Percentiles rank a stretch among this genome's conserved stretches.
phyloP scores from a whole-genome alignment of 208 protist genomes.

The Wallacemonas sp. region DNA sequence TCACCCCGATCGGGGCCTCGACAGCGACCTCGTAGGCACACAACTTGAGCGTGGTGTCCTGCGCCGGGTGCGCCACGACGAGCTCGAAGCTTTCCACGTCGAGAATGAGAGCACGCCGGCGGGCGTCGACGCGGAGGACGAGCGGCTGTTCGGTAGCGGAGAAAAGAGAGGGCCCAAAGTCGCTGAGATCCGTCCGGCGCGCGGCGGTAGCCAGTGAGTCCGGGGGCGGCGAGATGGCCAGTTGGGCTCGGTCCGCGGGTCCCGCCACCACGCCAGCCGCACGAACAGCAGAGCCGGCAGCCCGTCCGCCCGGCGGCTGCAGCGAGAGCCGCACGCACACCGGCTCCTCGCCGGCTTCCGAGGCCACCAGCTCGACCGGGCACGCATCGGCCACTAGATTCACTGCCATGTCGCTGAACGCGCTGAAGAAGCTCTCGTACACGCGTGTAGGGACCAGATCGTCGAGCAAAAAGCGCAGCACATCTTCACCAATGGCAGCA shows the following conservation, averaged over 20 bases:
- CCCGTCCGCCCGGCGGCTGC: neutral
- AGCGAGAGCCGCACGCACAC: slow-evolving; percentile 6
- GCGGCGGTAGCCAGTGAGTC: neutral
- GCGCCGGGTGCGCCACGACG: neutral
- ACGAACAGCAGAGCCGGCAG: no score
- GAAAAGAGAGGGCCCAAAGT: neutral
- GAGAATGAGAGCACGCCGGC: slow-evolving; percentile 21
- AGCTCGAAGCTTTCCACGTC: slow-evolving; percentile 8
- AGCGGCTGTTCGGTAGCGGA: slow-evolving; percentile 1
- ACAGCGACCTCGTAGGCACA: slow-evolving; percentile 9
- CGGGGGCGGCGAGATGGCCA: slow-evolving; percentile 1
- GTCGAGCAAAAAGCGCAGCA: slow-evolving; percentile 35
- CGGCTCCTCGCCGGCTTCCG: neutral
- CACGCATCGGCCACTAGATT: slow-evolving; percentile 21
- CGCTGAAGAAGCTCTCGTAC: slow-evolving; percentile 65
- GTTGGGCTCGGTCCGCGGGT: neutral
- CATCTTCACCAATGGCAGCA: slow-evolving; percentile 1
- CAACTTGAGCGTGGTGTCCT: neutral
- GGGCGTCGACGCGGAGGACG: neutral
- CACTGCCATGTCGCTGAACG: slow-evolving; percentile 54
- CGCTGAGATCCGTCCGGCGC: neutral
- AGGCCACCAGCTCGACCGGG: slow-evolving; percentile 13
- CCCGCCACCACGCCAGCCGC: no score
- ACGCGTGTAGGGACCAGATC: slow-evolving; percentile 43
- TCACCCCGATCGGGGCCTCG: slow-evolving; percentile 8